Evolutionary conservation across 768 basidiomycete genomes (phyloP).

Genomic region (Suillus hirtellus): DNA sequence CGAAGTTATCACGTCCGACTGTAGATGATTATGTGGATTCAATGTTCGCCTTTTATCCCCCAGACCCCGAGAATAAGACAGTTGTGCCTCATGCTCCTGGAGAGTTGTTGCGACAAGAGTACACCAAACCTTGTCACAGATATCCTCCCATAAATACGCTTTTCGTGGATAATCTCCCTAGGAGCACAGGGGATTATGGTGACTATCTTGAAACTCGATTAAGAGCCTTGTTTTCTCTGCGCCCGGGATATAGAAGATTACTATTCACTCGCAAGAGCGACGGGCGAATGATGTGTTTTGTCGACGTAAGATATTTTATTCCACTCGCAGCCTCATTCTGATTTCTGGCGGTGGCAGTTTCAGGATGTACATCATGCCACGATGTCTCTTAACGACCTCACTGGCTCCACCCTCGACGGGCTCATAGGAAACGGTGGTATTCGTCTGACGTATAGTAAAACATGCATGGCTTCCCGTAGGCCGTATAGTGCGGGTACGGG

Average conservation of each 20-base stretch:
- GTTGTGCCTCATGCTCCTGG: neutral
- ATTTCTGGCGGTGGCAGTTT: slow-evolving; percentile 53
- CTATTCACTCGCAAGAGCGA: slow-evolving; percentile 96
- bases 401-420: slow-evolving; percentile 88
- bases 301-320: slow-evolving; percentile 63
- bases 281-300: slow-evolving; percentile 95
- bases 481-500: slow-evolving; percentile 54
- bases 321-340: neutral
- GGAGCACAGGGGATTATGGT: slow-evolving; percentile 68
- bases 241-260: slow-evolving; percentile 86
- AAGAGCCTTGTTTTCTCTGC: slow-evolving; percentile 74
- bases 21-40: neutral
- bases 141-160: slow-evolving; percentile 98
- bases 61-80: neutral
- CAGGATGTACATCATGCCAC: slow-evolving; percentile 86
- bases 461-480: slow-evolving; percentile 89
- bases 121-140: slow-evolving; percentile 46
- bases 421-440: slow-evolving; percentile 93
- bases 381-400: slow-evolving; percentile 84
- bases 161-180: slow-evolving; percentile 95
- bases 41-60: neutral
- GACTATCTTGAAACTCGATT: slow-evolving; percentile 87
- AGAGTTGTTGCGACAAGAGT: neutral
- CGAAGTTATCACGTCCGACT: neutral
- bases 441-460: slow-evolving; percentile 95